A percentile compares a stretch with the other conserved stretches of the same genome.
phyloP scores from a whole-genome alignment of 179 eudicot genomes.

The Beta macrorhiza region DNA sequence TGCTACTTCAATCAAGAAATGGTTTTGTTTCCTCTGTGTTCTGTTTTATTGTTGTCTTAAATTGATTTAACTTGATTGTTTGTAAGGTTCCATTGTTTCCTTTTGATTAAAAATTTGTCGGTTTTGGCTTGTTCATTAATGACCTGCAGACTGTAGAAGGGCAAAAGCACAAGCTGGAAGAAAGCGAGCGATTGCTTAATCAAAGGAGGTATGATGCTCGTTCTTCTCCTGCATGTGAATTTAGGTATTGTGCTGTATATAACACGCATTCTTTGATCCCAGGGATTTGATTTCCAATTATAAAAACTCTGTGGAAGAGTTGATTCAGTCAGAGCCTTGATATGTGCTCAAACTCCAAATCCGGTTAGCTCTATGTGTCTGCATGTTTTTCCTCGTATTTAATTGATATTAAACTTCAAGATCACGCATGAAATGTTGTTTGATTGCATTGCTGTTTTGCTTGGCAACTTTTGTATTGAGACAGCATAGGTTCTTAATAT shows the following conservation, averaged over 20 bases:
- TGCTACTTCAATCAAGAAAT: background rate
- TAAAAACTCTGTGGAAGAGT: slow-evolving; percentile 64
- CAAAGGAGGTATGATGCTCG: slow-evolving; percentile 37
- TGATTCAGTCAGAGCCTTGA: slow-evolving; percentile 55
- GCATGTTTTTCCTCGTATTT: background rate
- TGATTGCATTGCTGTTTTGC: background rate
- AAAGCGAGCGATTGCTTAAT: slow-evolving; percentile 59
- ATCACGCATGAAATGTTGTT: background rate
- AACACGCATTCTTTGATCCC: slow-evolving; percentile 19
- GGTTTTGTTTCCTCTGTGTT: background rate
- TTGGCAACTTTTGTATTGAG: background rate
- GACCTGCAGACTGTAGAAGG: slow-evolving; percentile 77
- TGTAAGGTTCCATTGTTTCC: background rate
- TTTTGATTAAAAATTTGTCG: background rate
- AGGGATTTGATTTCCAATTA: slow-evolving; percentile 77
- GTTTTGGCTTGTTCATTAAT: background rate
- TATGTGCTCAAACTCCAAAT: background rate
- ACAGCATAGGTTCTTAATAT: background rate
- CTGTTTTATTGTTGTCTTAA: background rate
- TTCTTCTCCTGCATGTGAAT: background rate
- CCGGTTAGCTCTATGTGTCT: slow-evolving; percentile 16
- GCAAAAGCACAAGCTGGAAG: slow-evolving; percentile 70
- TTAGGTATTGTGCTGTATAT: background rate
- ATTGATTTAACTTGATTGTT: background rate
- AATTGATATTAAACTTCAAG: background rate